Evolutionary conservation across 805 yeast species (phyloP).

Genomic region (Candida corydali): DNA sequence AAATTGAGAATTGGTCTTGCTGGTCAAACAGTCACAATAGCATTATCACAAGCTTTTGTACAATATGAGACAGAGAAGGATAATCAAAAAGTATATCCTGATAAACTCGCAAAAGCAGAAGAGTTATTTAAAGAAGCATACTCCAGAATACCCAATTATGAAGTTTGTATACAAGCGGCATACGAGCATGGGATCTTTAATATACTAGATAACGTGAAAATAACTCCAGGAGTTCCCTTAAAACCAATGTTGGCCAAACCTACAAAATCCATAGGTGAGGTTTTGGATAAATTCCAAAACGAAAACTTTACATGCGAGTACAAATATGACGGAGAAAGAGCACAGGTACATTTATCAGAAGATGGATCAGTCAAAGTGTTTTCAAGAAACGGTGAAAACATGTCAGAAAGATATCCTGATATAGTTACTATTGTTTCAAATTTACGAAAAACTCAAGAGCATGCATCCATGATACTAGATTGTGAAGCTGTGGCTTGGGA

Average conservation of each 20-base stretch:
- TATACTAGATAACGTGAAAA: constrained; percentile 60
- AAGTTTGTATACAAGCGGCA: constrained; percentile 64
- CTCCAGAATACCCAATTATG: constrained; percentile 88
- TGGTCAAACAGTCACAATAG: constrained; percentile 82
- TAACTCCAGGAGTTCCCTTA: constrained; percentile 90
- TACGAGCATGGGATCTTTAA: constrained; percentile 64
- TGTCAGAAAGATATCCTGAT: constrained; percentile 96
- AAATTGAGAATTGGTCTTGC: constrained; percentile 91
- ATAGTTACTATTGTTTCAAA: constrained; percentile 65
- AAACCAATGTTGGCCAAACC: constrained; percentile 99
- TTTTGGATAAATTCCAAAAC: constrained; percentile 81
- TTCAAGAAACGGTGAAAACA: constrained; percentile 93
- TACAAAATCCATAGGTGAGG: constrained; percentile 88
- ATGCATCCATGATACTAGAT: constrained; percentile 67
- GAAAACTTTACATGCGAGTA: constrained; percentile 91
- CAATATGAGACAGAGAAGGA: constrained; percentile 53
- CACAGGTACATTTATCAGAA: constrained; percentile 77
- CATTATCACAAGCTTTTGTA: constrained; percentile 79
- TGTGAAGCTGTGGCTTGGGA: constrained; percentile 99
- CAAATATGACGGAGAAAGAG: constrained; percentile 97
- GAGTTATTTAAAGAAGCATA: constrained; percentile 79
- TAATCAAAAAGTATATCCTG: not conserved
- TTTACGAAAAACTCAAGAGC: constrained; percentile 37
- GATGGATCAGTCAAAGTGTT: constrained; percentile 71
- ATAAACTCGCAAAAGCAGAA: constrained; percentile 57